phyloP scores from a whole-genome alignment of 169 alveolate genomes.

The Besnoitia besnoiti region DNA sequence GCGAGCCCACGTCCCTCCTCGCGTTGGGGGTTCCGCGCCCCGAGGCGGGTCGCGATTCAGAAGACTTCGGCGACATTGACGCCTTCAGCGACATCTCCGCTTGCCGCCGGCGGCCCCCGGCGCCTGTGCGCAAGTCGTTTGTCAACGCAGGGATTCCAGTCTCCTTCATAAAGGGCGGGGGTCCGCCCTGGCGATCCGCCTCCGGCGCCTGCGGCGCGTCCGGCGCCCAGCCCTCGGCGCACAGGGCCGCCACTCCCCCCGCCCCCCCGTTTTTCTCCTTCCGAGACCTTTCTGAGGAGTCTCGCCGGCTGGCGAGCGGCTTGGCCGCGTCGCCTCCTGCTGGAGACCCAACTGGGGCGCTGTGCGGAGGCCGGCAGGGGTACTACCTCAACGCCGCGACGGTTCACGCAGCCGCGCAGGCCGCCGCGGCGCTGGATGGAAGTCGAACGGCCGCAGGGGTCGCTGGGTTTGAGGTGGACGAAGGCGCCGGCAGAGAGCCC shows the following conservation, averaged over 20 bases:
- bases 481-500: not conserved
- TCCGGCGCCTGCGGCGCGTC: not conserved
- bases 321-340: not conserved
- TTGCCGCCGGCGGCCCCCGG: not conserved
- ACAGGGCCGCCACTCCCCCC: too few species aligned
- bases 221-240: not conserved
- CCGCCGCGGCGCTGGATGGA: not conserved
- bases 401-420: slow-evolving; percentile 8
- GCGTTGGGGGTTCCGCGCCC: too few species aligned
- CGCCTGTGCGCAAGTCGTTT: not conserved
- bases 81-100: not conserved
- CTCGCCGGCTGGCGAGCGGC: too few species aligned
- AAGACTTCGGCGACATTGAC: not conserved
- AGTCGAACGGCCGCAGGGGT: not conserved
- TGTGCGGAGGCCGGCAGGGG: not conserved
- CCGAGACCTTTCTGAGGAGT: too few species aligned
- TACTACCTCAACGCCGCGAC: slow-evolving; percentile 17
- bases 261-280: too few species aligned
- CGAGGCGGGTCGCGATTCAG: too few species aligned
- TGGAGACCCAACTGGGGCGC: too few species aligned
- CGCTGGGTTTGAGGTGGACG: not conserved
- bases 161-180: not conserved
- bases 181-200: not conserved
- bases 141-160: slow-evolving; percentile 21
- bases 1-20: too few species aligned